Percentiles rank a stretch among this genome's conserved stretches.
Conservation (phyloP, 2,329 filamentous ascomycete genomes). For the Sarocladium strictum region DNA sequence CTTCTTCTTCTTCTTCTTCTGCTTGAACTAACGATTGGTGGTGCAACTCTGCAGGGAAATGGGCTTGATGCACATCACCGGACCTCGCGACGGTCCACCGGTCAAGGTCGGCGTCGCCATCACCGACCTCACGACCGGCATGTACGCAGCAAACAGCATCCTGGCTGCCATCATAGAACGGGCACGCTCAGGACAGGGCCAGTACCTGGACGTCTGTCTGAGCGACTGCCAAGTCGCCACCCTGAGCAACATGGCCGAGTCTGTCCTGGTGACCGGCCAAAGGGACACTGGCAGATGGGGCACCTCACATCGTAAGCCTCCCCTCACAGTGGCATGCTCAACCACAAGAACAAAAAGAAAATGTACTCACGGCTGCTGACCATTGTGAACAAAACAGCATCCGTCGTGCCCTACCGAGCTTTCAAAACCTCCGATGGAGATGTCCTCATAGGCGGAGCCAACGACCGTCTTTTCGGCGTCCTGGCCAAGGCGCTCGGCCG, state of each 20-base stretch:
- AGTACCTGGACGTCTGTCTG: constrained; percentile 86
- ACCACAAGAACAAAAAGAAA: no score
- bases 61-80: constrained; percentile 97
- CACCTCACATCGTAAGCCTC: constrained; percentile 80
- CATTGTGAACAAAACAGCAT: no score
- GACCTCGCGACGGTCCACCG: constrained; percentile 76
- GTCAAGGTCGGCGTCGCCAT: constrained; percentile 98
- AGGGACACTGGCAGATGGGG: constrained; percentile 90
- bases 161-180: constrained; percentile 86
- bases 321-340: no score
- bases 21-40: no score
- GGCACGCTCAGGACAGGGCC: constrained; percentile 68
- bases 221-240: constrained; percentile 95
- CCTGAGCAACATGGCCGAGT: constrained; percentile 88
- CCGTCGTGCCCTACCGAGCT: constrained; percentile 90
- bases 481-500: constrained; percentile 54
- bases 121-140: constrained; percentile 87
- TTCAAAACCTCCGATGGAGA: constrained; percentile 68
- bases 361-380: no score
- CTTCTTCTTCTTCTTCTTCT: no score
- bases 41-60: no score
- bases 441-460: constrained; percentile 66
- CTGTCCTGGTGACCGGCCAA: constrained; percentile 79
- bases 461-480: constrained; percentile 62
- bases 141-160: constrained; percentile 93